A percentile compares a stretch with the other conserved stretches of the same genome.
These are phyloP conservation scores for Xylariaceae sp. DNA, from an alignment of 2,329 filamentous ascomycete genomes.

Conservation along the genomic window DNA sequence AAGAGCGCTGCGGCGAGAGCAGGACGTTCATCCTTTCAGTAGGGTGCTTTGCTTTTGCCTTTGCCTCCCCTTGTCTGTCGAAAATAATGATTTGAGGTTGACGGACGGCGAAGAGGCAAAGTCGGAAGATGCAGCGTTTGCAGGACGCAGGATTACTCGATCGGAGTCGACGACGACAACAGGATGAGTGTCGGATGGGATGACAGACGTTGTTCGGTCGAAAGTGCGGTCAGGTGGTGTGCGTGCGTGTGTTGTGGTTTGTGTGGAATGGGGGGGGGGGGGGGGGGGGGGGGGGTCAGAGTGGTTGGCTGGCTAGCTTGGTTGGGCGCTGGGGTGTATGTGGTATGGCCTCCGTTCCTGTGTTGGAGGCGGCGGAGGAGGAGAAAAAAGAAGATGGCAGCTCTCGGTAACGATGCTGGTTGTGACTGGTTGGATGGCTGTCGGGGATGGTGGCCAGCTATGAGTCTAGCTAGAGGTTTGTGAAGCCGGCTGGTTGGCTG, in stretches of 20 bases:
- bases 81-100: neutral
- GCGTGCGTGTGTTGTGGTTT: neutral
- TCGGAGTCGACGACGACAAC: neutral
- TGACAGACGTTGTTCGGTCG: slow-evolving; percentile 1
- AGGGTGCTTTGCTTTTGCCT: neutral
- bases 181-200: neutral
- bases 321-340: neutral
- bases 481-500: too few relatives aligned
- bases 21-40: slow-evolving; percentile 58
- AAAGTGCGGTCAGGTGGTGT: slow-evolving; percentile 13
- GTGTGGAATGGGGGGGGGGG: slow-evolving; percentile 9
- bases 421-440: too few relatives aligned
- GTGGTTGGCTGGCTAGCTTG: neutral
- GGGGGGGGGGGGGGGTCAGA: neutral
- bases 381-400: neutral
- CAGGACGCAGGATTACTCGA: too few relatives aligned
- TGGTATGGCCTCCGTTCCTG: neutral
- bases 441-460: too few relatives aligned
- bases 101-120: neutral
- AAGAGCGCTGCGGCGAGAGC: slow-evolving; percentile 57
- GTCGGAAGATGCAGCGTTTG: neutral
- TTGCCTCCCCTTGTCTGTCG: neutral
- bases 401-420: neutral
- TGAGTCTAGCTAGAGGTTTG: too few relatives aligned
- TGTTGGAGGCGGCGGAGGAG: neutral